These are phyloP conservation scores for Ceratocystis lukuohia DNA, from an alignment of 2,329 filamentous ascomycete genomes.

Conservation along the genomic window DNA sequence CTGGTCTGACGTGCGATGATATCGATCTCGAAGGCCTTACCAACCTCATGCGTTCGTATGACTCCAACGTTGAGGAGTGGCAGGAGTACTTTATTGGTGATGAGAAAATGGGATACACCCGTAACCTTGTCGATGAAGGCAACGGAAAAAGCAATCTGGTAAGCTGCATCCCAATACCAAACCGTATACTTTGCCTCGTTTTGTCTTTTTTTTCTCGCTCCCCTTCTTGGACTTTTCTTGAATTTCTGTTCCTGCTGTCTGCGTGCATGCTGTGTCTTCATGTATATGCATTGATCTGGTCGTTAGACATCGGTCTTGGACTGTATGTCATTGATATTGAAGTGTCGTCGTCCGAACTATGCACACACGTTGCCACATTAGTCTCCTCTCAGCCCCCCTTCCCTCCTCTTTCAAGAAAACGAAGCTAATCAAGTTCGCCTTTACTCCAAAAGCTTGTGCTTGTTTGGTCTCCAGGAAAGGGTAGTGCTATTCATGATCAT, in stretches of 20 bases:
- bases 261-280: neutral
- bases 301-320: neutral
- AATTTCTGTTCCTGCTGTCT: neutral
- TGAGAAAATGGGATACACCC: conserved; percentile 56
- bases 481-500: conserved; percentile 77
- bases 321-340: neutral
- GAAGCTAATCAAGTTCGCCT: neutral
- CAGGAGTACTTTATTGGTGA: conserved; percentile 61
- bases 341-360: neutral
- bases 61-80: conserved; percentile 59
- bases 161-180: conserved; percentile 26
- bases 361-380: neutral
- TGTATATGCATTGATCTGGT: neutral
- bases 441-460: conserved; percentile 52
- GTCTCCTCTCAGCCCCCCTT: neutral
- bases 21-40: conserved; percentile 62
- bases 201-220: neutral
- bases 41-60: conserved; percentile 60
- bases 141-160: conserved; percentile 68
- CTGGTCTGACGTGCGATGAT: conserved; percentile 68
- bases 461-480: conserved; percentile 77
- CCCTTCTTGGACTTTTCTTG: neutral
- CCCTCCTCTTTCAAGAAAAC: neutral
- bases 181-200: neutral
- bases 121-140: conserved; percentile 80